Evolutionary conservation across 2,329 filamentous ascomycete species (phyloP).

Genomic region (Fusarium sterilihyphosum): DNA sequence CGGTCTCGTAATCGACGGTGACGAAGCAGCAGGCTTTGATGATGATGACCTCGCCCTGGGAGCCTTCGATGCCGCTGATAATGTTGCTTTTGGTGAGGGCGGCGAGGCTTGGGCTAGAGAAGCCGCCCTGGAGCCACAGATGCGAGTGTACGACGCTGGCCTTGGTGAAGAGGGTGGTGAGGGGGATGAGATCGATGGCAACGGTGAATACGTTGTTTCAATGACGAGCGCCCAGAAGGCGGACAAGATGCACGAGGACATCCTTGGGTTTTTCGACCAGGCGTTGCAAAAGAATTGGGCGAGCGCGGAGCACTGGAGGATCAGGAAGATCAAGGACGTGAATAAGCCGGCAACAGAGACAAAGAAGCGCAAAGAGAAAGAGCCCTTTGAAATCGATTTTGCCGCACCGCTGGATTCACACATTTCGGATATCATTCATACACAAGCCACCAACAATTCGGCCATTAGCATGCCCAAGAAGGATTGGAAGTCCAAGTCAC

Average conservation of each 20-base stretch:
- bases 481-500: constrained; percentile 93
- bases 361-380: constrained; percentile 89
- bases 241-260: constrained; percentile 86
- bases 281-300: constrained; percentile 97
- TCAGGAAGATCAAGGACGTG: constrained; percentile 86
- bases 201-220: constrained; percentile 81
- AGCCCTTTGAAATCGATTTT: constrained; percentile 96
- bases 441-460: constrained; percentile 80
- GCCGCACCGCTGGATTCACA: constrained; percentile 75
- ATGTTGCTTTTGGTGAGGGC: constrained; percentile 92
- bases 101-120: constrained; percentile 96
- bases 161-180: constrained; percentile 65
- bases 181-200: constrained; percentile 57
- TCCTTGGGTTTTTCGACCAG: constrained; percentile 97
- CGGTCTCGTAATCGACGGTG: constrained; percentile 86
- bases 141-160: constrained; percentile 77
- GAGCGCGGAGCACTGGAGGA: constrained; percentile 98
- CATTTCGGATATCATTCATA: constrained; percentile 81
- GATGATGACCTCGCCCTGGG: constrained; percentile 77
- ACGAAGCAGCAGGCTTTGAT: constrained; percentile 80
- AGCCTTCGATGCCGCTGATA: constrained; percentile 74
- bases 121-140: constrained; percentile 85
- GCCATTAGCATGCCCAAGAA: constrained; percentile 89
- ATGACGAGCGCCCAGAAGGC: constrained; percentile 73
- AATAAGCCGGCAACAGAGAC: constrained; percentile 69